phyloP scores from a whole-genome alignment of 768 basidiomycete genomes.

The Lactarius hatsudake region DNA sequence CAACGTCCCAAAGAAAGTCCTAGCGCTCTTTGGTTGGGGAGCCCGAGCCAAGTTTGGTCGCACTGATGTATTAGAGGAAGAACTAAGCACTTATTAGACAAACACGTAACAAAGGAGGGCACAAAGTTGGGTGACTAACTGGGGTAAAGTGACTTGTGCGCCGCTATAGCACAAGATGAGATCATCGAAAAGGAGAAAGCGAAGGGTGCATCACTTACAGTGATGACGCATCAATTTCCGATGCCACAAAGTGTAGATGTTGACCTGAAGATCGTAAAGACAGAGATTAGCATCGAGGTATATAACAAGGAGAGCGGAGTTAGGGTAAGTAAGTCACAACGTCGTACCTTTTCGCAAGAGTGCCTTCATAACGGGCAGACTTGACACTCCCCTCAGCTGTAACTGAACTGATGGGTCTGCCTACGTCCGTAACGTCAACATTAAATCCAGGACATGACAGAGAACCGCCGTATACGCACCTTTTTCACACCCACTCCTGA shows the following conservation, averaged over 20 bases:
- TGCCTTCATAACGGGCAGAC: background rate
- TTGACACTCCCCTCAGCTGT: background rate
- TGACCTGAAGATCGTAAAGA: slow-evolving; percentile 3
- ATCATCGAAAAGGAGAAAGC: background rate
- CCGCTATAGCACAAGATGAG: background rate
- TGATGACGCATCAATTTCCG: background rate
- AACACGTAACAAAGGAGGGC: background rate
- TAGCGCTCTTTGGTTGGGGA: slow-evolving; percentile 1
- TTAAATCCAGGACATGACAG: background rate
- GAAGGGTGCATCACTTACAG: slow-evolving; percentile 2
- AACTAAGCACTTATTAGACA: background rate
- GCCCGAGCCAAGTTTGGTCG: background rate
- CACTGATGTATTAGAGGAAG: background rate
- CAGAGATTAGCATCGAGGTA: background rate
- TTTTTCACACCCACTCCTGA: background rate
- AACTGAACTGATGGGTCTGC: background rate
- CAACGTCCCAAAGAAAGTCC: slow-evolving; percentile 9
- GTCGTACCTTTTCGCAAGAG: slow-evolving; percentile 3
- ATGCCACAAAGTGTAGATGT: background rate
- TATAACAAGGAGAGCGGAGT: background rate
- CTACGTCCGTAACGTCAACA: slow-evolving; percentile 2
- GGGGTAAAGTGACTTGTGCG: background rate
- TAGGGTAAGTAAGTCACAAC: background rate
- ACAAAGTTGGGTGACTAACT: slow-evolving; percentile 3
- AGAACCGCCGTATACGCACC: background rate